Evolutionary conservation across 2,329 filamentous ascomycete species (phyloP).

Genomic region (Cladosporium sphaerospermum): DNA sequence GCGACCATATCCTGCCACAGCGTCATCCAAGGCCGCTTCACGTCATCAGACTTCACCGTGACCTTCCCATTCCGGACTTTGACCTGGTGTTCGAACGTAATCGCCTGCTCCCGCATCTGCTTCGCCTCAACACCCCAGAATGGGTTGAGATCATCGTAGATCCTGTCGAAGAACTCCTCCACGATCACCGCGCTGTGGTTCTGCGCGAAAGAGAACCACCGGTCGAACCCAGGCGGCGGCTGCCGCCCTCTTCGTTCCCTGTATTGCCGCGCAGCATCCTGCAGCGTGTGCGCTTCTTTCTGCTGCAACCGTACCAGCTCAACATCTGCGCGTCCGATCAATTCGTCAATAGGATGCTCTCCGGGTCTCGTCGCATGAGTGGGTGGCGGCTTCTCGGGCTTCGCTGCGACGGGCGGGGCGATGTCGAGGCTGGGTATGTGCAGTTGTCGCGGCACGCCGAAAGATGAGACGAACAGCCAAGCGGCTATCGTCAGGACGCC

Average conservation of each 20-base stretch:
- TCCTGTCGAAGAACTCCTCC: constrained; percentile 47
- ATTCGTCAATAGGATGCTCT: constrained; percentile 35
- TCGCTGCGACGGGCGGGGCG: neutral
- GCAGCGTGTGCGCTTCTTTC: constrained; percentile 33
- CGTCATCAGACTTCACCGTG: constrained; percentile 26
- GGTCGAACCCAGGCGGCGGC: constrained; percentile 46
- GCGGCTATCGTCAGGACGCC: constrained; percentile 18
- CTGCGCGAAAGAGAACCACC: constrained; percentile 42
- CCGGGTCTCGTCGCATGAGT: constrained; percentile 7
- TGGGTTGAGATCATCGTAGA: constrained; percentile 44
- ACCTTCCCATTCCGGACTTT: constrained; percentile 36
- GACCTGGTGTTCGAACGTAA: constrained; percentile 33
- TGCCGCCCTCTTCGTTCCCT: constrained; percentile 40
- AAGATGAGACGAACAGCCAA: constrained; percentile 20
- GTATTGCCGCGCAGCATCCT: constrained; percentile 38
- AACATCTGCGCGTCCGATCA: constrained; percentile 31
- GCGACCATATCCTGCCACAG: constrained; percentile 38
- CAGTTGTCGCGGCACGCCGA: constrained; percentile 16
- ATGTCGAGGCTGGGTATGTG: constrained; percentile 12
- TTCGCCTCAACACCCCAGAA: constrained; percentile 43
- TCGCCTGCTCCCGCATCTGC: constrained; percentile 37
- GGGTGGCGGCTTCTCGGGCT: constrained; percentile 1
- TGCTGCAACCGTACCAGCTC: constrained; percentile 28
- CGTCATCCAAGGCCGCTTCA: constrained; percentile 33
- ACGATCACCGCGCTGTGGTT: constrained; percentile 39